These are phyloP conservation scores for Dipteronia sinensis DNA, from an alignment of 345 rosid species.

Conservation along the genomic window DNA sequence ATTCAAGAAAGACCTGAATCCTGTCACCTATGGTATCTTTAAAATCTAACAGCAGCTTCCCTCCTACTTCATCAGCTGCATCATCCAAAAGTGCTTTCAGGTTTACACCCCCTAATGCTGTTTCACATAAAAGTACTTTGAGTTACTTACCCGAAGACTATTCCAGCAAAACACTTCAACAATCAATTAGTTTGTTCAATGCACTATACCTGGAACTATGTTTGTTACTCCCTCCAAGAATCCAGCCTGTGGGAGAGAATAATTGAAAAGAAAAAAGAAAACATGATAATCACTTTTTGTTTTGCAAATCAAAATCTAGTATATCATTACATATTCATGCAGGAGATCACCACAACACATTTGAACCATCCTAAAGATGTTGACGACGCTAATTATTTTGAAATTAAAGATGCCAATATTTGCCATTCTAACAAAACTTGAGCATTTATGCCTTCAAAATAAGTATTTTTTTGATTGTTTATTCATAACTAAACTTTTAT, in stretches of 20 bases:
- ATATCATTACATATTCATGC: not conserved
- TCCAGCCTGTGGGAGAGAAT: slow-evolving; percentile 62
- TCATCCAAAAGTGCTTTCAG: slow-evolving; percentile 72
- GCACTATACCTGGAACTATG: slow-evolving; percentile 79
- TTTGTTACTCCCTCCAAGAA: slow-evolving; percentile 85
- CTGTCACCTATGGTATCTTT: slow-evolving; percentile 78
- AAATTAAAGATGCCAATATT: too few species aligned
- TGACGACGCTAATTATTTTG: not conserved
- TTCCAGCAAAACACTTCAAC: not conserved
- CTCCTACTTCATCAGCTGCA: slow-evolving; percentile 77
- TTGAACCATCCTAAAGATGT: not conserved
- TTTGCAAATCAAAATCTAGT: not conserved
- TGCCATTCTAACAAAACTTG: not conserved
- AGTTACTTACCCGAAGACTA: slow-evolving; percentile 2
- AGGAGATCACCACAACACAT: not conserved
- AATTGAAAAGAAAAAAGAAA: slow-evolving; percentile 1
- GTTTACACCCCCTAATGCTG: slow-evolving; percentile 89
- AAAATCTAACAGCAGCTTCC: slow-evolving; percentile 76
- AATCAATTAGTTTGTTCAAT: not conserved
- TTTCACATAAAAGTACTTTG: not conserved
- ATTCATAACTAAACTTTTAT: not conserved
- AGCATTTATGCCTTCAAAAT: not conserved
- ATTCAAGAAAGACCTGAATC: slow-evolving; percentile 89
- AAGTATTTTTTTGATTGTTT: not conserved
- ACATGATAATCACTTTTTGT: not conserved